Conservation (phyloP, 495 filamentous ascomycete genomes). For the Penicillium crystallinum region DNA sequence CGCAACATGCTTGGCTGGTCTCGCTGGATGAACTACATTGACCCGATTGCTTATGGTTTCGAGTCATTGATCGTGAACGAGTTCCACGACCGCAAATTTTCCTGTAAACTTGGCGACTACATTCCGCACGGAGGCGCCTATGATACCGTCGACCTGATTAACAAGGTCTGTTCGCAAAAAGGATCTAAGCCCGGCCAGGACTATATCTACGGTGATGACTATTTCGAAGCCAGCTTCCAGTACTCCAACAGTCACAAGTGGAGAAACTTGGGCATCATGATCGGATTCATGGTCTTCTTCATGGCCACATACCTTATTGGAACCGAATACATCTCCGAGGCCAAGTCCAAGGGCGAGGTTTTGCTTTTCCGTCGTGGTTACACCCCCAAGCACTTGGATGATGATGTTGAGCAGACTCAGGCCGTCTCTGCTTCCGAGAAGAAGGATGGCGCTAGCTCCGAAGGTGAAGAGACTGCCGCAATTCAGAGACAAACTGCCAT, state of each 20-base stretch:
- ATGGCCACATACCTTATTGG: constrained; percentile 41
- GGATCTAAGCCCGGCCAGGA: constrained; percentile 47
- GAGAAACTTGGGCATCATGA: constrained; percentile 67
- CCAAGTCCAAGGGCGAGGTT: constrained; percentile 49
- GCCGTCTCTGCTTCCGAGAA: constrained; percentile 32
- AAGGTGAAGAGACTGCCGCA: constrained; percentile 22
- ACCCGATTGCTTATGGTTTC: constrained; percentile 48
- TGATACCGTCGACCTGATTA: neutral
- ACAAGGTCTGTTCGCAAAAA: constrained; percentile 48
- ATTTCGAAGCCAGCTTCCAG: constrained; percentile 48
- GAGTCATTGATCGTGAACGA: constrained; percentile 54
- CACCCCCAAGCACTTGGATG: constrained; percentile 21
- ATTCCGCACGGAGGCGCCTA: constrained; percentile 37
- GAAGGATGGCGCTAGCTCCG: constrained; percentile 41
- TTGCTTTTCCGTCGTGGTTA: constrained; percentile 48
- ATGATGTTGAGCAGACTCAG: constrained; percentile 28
- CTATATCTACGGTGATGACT: constrained; percentile 46
- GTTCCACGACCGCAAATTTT: constrained; percentile 49
- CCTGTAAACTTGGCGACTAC: constrained; percentile 42
- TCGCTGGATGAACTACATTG: constrained; percentile 49
- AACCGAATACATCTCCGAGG: constrained; percentile 45
- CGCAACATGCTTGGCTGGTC: constrained; percentile 52
- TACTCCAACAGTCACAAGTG: constrained; percentile 58
- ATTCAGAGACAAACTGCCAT: constrained; percentile 61
- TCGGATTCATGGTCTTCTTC: constrained; percentile 62